Evolutionary conservation across 2,329 filamentous ascomycete species (phyloP).

Genomic region (Exophiala aquamarina): DNA sequence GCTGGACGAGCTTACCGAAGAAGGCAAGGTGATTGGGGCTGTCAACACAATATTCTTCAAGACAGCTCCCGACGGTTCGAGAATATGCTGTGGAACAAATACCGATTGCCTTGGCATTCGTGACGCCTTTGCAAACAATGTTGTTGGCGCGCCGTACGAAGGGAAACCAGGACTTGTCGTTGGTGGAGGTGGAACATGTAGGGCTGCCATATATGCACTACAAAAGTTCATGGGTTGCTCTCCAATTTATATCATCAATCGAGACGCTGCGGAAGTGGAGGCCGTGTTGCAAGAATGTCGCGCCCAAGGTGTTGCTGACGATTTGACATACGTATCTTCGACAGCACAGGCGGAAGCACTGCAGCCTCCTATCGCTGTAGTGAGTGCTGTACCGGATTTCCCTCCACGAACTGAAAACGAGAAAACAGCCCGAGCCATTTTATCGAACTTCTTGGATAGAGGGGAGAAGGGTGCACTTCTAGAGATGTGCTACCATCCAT

Average conservation of each 20-base stretch:
- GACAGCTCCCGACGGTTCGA: slow-evolving; percentile 39
- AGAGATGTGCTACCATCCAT: slow-evolving; percentile 82
- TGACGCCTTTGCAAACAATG: slow-evolving; percentile 63
- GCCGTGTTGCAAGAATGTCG: slow-evolving; percentile 66
- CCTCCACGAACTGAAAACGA: slow-evolving; percentile 67
- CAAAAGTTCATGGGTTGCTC: slow-evolving; percentile 67
- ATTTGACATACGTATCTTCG: slow-evolving; percentile 61
- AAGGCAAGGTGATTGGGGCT: slow-evolving; percentile 71
- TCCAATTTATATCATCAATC: slow-evolving; percentile 74
- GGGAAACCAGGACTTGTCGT: slow-evolving; percentile 69
- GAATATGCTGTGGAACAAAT: slow-evolving; percentile 70
- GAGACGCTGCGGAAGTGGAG: slow-evolving; percentile 66
- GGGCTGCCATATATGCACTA: slow-evolving; percentile 74
- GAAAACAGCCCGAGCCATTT: slow-evolving; percentile 57
- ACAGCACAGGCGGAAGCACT: slow-evolving; percentile 60
- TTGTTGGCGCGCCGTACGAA: slow-evolving; percentile 49
- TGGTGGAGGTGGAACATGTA: slow-evolving; percentile 76
- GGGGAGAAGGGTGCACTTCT: slow-evolving; percentile 66
- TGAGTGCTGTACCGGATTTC: slow-evolving; percentile 75
- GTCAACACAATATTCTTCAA: slow-evolving; percentile 76
- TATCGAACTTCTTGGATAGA: slow-evolving; percentile 38
- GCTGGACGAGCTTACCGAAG: slow-evolving; percentile 70
- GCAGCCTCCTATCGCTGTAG: slow-evolving; percentile 64
- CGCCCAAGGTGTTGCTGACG: slow-evolving; percentile 58
- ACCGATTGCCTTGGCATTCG: slow-evolving; percentile 78